A percentile compares a stretch with the other conserved stretches of the same genome.
Conservation (phyloP, 208 protist species). For the Leishmania lainsoni region DNA sequence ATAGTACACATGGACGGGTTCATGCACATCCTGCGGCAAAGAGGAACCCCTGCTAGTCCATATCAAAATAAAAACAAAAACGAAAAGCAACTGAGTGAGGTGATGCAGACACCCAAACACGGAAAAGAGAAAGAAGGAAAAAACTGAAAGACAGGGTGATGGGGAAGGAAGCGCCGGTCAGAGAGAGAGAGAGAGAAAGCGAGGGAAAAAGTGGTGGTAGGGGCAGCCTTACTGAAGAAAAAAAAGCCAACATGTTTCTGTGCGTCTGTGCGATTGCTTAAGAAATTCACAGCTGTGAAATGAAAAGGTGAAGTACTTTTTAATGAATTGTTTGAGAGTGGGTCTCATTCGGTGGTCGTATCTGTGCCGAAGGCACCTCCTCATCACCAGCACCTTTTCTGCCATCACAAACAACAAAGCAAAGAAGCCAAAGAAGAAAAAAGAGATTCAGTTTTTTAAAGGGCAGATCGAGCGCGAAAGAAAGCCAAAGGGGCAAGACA, state of each 20-base stretch:
- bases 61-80: neutral
- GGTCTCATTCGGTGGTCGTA: neutral
- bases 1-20: neutral
- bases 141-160: neutral
- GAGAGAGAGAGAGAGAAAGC: neutral
- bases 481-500: neutral
- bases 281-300: too few species aligned
- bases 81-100: neutral
- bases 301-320: neutral
- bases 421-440: neutral
- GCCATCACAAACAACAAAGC: neutral
- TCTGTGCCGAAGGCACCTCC: neutral
- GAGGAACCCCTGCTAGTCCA: neutral
- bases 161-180: neutral
- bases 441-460: neutral
- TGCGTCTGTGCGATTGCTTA: neutral
- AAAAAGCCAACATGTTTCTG: neutral
- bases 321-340: neutral
- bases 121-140: neutral
- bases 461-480: neutral
- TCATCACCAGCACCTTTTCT: neutral
- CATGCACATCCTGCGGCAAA: neutral
- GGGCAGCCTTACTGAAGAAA: neutral
- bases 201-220: neutral
- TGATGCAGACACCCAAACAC: neutral